A percentile compares a stretch with the other conserved stretches of the same genome.
These are phyloP conservation scores for Lactifluus pinguis DNA, from an alignment of 768 basidiomycete genomes.

Conservation along the genomic window DNA sequence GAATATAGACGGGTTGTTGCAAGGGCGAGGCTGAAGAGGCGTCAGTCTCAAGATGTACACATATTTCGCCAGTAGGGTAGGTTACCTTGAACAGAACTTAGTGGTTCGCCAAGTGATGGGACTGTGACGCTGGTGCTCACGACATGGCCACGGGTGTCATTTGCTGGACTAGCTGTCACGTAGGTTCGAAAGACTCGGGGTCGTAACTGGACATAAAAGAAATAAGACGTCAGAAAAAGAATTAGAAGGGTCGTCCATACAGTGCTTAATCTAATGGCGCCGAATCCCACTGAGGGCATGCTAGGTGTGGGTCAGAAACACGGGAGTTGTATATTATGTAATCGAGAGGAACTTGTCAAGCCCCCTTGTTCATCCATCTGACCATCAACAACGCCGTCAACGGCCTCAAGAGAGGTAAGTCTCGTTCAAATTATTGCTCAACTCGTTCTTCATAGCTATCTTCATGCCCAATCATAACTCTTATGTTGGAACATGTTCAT, in stretches of 20 bases:
- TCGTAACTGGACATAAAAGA: not conserved
- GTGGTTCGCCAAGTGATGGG: not conserved
- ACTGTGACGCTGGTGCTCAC: not conserved
- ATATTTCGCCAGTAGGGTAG: not conserved
- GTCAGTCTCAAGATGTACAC: not conserved
- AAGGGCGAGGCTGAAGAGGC: slow-evolving; percentile 30
- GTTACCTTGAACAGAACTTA: not conserved
- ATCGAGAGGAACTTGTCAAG: not conserved
- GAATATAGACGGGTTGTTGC: slow-evolving; percentile 45
- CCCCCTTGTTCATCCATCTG: not conserved
- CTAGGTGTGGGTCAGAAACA: not conserved
- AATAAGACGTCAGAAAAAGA: not conserved
- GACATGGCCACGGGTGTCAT: not conserved
- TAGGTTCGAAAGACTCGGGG: slow-evolving; percentile 12
- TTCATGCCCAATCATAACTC: not conserved
- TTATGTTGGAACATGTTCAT: slow-evolving; percentile 1
- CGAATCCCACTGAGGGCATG: slow-evolving; percentile 5
- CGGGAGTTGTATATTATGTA: not conserved
- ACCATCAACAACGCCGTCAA: slow-evolving; percentile 24
- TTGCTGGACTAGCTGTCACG: slow-evolving; percentile 13
- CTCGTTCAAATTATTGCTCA: slow-evolving; percentile 8
- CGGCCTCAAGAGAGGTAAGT: slow-evolving; percentile 34
- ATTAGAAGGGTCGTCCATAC: not conserved
- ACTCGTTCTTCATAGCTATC: not conserved
- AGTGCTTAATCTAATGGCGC: not conserved